Evolutionary conservation across 352 stramenopile genomes (phyloP).

Genomic region (Globisporangium orthogonon): DNA sequence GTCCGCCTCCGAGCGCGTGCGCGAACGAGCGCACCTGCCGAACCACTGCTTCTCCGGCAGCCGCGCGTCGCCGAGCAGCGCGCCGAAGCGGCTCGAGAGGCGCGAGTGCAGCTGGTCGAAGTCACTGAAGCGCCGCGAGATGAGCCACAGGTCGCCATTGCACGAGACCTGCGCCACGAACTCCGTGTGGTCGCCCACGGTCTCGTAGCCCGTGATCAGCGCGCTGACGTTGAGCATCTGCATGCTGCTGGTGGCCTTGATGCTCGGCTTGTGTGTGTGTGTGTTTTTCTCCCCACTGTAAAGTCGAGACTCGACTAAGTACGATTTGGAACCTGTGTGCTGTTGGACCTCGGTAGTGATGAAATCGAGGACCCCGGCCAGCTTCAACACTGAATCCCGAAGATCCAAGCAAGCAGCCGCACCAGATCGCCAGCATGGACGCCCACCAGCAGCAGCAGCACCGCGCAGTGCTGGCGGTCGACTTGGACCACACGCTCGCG

Average conservation of each 20-base stretch:
- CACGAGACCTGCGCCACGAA: constrained; percentile 80
- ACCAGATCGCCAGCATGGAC: not conserved
- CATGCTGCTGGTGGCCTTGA: constrained; percentile 2
- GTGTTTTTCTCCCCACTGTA: not conserved
- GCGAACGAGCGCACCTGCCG: constrained; percentile 33
- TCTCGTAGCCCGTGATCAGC: constrained; percentile 78
- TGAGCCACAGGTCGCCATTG: constrained; percentile 76
- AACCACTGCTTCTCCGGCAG: constrained; percentile 88
- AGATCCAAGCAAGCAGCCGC: not conserved
- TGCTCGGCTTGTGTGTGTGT: not conserved
- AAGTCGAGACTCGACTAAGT: not conserved
- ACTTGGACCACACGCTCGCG: constrained; percentile 61
- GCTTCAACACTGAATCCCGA: not conserved
- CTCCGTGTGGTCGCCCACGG: constrained; percentile 81
- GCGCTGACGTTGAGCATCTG: constrained; percentile 75
- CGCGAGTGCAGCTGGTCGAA: constrained; percentile 83
- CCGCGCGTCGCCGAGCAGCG: constrained; percentile 49
- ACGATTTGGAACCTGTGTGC: too few relatives aligned
- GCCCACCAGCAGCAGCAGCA: constrained; percentile 1
- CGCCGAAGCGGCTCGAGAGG: constrained; percentile 62
- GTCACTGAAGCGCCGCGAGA: constrained; percentile 81
- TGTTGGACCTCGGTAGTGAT: too few relatives aligned
- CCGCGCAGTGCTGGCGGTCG: constrained; percentile 41
- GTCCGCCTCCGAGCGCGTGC: not conserved
- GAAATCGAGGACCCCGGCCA: not conserved